Conservation (phyloP, 2,329 filamentous ascomycete species). For the Fusarium xylarioides region DNA sequence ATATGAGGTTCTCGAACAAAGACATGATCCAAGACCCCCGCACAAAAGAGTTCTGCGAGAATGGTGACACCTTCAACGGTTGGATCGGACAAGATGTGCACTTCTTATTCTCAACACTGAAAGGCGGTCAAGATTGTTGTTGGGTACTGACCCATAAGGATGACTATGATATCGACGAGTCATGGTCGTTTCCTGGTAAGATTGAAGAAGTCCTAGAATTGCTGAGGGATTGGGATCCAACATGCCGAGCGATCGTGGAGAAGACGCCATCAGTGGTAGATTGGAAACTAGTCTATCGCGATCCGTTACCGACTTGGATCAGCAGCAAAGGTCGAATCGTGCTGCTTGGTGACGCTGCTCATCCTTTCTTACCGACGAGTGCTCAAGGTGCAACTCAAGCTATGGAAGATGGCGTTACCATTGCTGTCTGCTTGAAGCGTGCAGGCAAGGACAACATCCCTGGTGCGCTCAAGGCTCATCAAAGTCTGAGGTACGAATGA, state of each 20-base stretch:
- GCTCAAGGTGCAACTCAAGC: conserved; percentile 34
- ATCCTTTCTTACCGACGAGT: conserved; percentile 30
- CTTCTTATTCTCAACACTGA: conserved; percentile 66
- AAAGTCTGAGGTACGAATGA: conserved; percentile 13
- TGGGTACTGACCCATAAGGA: conserved; percentile 65
- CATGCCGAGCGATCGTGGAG: conserved; percentile 30
- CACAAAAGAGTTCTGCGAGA: conserved; percentile 62
- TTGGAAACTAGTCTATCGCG: conserved; percentile 32
- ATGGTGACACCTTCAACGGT: conserved; percentile 68
- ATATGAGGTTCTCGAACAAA: conserved; percentile 48
- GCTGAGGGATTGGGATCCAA: conserved; percentile 22
- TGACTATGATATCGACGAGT: conserved; percentile 30
- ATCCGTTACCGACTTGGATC: conserved; percentile 28
- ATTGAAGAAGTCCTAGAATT: conserved; percentile 24
- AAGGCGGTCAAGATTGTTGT: conserved; percentile 52
- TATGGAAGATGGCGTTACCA: conserved; percentile 27
- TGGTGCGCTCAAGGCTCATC: conserved; percentile 21
- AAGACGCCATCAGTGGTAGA: conserved; percentile 24
- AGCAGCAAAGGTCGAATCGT: conserved; percentile 1
- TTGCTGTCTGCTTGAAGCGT: conserved; percentile 21
- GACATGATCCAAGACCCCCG: conserved; percentile 61
- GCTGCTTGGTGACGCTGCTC: conserved; percentile 31
- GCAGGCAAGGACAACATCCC: conserved; percentile 18
- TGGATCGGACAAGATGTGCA: conserved; percentile 55
- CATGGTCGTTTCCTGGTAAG: conserved; percentile 33